Base-by-base conservation (phyloP, 805 yeast genomes). In the Candida sithepensis region DNA sequence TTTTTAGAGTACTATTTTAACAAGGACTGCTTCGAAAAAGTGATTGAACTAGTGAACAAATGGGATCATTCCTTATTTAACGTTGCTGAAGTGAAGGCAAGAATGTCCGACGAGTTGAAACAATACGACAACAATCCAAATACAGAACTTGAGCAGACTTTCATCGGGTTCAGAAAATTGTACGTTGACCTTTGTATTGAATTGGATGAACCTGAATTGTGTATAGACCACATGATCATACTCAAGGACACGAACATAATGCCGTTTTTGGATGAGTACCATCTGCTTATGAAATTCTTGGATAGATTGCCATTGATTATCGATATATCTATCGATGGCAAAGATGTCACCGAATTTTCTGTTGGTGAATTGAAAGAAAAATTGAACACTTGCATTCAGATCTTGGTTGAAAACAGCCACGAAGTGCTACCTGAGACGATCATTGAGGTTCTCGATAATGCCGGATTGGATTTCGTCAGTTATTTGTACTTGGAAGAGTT, bases 401-500 rank as follows among this genome's bases (percentile, higher is more conserved):
- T 87, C 6, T 67, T 88, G 26, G 83, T 84, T 2, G 79, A 77
- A 10, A 79, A 79, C 42, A 71, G 88, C 39, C 86, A 83, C 54
- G 89, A 86, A 56, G 66, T 91, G 3, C 53, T 72, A 2, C 85
- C 96, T 0, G 55, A 59, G 1, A 61, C 66, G 2, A 69, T 92
- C 0, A 64, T 88, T 0, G 54, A 70, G 0, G 53, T 77, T 22
- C 71, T 88, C 59, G 59, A 71, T 16, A 53, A 66, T 1, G 56
- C 69, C 1, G 65, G 68, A 1, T 59, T 83, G 32, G 70, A 77
- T 28, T 66, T 77, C 24, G 66, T 89, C 6, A 76, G 79, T 42
- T 89, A 79, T 55, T 66, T 87, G 19, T 88, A 86, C 55, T 66
- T 94, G 39, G 84, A 83, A 48, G 69, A 71, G 52, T 66, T 89